Evolutionary conservation across 345 rosid genomes (phyloP).

Genomic region (Gossypium arboreum): DNA sequence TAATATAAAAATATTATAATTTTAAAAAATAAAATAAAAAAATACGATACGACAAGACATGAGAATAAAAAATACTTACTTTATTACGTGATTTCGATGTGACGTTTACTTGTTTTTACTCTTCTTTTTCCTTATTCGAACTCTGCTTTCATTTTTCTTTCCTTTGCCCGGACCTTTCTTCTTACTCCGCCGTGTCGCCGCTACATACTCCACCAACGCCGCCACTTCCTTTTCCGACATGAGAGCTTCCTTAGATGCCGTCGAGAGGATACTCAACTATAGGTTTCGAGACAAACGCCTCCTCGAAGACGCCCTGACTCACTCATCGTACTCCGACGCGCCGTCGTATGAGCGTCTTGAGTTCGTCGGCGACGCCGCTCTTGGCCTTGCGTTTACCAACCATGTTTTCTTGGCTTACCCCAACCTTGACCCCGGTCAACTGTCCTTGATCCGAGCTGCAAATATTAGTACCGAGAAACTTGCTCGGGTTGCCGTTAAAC

Average conservation of each 20-base stretch:
- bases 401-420: conserved; percentile 52
- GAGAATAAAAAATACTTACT: no score
- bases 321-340: conserved; percentile 42
- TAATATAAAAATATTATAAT: no score
- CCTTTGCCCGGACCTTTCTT: background rate
- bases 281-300: conserved; percentile 41
- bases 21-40: no score
- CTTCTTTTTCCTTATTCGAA: no score
- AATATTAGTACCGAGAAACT: conserved; percentile 77
- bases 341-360: conserved; percentile 68
- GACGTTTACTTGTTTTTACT: no score
- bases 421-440: conserved; percentile 41
- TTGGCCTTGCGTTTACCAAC: conserved; percentile 46
- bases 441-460: conserved; percentile 58
- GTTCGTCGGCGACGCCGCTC: conserved; percentile 70
- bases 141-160: no score
- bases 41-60: no score
- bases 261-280: conserved; percentile 55
- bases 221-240: conserved; percentile 21
- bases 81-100: no score
- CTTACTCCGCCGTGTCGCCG: background rate
- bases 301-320: conserved; percentile 64
- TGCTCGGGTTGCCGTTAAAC: conserved; percentile 65
- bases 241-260: conserved; percentile 35
- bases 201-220: background rate